Base-by-base conservation (phyloP, 208 protist species). In the Acanthamoeba triangularis region DNA sequence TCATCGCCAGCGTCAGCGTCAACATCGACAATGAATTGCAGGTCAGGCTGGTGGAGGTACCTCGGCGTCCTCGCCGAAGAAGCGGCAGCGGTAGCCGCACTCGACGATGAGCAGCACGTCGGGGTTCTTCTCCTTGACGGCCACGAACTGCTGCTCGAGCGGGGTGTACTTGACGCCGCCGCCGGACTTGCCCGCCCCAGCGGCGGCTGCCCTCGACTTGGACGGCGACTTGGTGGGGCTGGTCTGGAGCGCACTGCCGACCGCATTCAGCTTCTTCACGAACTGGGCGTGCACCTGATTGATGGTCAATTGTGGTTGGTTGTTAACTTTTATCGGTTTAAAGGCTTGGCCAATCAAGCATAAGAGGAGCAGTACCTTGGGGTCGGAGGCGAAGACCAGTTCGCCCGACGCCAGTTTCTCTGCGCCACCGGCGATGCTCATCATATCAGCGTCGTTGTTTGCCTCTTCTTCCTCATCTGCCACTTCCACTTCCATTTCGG, bases 21-120 rank as follows among this genome's bases (percentile, higher is more conserved):
- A 87, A 7, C 49, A 16, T 4, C 1, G 76, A 8, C 28, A 49
- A 85, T 4, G 37, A 54, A 10, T 37, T 23, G 30, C 6, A 2
- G 18, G 5, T 30, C 35, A 18, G 54, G 8, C 25, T 54, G 28
- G 54, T 23, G 82, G 63, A 23, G 5, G 56, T 11, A 98, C 92
- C 92, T 97, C 84, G 23, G 97, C 97, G 95, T 98, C 97, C 14
- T 97, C 88, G 13, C 96, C 97, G 95, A 98, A 98, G 67, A 98
- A 97, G 11, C 74, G 95, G 63, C 80, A 98, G 59, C 97, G 97
- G 94, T 98, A 98, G 30, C 97, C 97, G 69, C 56, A 95, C 65
- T 98, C 97, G 44, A 98, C 94, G 65, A 98, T 94, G 44, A 98
- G 76, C 23, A 98, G 33, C 6, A 97, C 96, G 61, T 98, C 97